These are phyloP conservation scores for Sclerotiophoma versabilis DNA, from an alignment of 2,329 filamentous ascomycete genomes.

Conservation along the genomic window DNA sequence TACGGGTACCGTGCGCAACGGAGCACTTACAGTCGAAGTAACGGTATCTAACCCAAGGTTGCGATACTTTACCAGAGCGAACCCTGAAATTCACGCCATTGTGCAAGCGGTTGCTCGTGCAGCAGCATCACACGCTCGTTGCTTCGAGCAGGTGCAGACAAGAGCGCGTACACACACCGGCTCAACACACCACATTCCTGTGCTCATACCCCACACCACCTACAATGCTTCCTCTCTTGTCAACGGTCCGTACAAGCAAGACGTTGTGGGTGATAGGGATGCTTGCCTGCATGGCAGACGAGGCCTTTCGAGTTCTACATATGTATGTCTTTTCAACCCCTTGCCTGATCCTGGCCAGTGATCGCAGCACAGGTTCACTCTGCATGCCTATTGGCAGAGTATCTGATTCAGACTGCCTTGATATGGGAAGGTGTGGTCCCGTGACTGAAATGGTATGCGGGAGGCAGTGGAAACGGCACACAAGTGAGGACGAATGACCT, in stretches of 20 bases:
- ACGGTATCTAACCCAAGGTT: background rate
- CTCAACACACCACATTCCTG: background rate
- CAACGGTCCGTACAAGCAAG: background rate
- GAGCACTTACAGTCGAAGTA: background rate
- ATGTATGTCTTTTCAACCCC: slow-evolving; percentile 18
- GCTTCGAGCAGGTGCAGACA: background rate
- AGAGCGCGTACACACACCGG: background rate
- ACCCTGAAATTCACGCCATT: background rate
- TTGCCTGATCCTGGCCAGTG: slow-evolving; percentile 36
- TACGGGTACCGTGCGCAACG: background rate
- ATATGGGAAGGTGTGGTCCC: slow-evolving; percentile 36
- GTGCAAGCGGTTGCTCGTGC: background rate
- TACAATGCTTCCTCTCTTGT: background rate
- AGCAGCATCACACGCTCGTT: background rate
- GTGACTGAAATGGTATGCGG: slow-evolving; percentile 41
- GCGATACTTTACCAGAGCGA: background rate
- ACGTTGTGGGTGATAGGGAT: background rate
- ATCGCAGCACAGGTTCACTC: slow-evolving; percentile 21
- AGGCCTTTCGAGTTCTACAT: background rate
- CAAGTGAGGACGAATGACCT: slow-evolving; percentile 37
- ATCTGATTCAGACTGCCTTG: slow-evolving; percentile 18
- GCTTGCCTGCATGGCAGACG: background rate
- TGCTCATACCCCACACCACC: background rate
- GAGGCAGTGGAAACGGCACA: slow-evolving; percentile 32
- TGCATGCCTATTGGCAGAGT: slow-evolving; percentile 35